Evolutionary conservation across 257 asterid species (phyloP).

Genomic region (Solanum pimpinellifolium): DNA sequence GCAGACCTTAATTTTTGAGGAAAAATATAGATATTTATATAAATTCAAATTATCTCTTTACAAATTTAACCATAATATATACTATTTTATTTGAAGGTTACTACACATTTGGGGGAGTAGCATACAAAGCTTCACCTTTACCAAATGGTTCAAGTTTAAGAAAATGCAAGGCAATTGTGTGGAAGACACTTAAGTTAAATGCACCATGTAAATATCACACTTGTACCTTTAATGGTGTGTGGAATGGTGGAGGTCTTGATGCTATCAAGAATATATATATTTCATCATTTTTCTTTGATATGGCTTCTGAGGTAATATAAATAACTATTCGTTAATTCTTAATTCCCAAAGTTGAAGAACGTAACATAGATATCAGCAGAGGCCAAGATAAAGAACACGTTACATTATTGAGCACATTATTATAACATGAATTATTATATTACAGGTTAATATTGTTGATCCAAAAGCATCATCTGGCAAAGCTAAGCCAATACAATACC

Average conservation of each 20-base stretch:
- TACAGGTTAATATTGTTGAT: neutral
- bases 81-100: slow-evolving; percentile 4
- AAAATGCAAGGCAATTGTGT: slow-evolving; percentile 12
- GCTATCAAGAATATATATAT: slow-evolving; percentile 25
- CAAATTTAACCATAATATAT: neutral
- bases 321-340: neutral
- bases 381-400: neutral
- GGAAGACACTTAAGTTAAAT: slow-evolving; percentile 9
- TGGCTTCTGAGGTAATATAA: slow-evolving; percentile 25
- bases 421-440: neutral
- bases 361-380: neutral
- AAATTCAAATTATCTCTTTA: neutral
- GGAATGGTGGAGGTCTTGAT: slow-evolving; percentile 62
- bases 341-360: neutral
- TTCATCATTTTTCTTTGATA: slow-evolving; percentile 33
- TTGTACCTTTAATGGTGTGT: slow-evolving; percentile 38
- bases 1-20: neutral
- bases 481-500: slow-evolving; percentile 17
- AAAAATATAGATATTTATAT: neutral
- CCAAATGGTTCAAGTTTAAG: slow-evolving; percentile 18
- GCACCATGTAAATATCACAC: slow-evolving; percentile 21
- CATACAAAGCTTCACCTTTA: slow-evolving; percentile 24
- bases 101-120: slow-evolving; percentile 18
- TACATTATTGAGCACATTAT: neutral
- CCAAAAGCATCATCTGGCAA: neutral